Evolutionary conservation across 768 basidiomycete genomes (phyloP), one percentile per base, ranked within the genome.

Genomic region (Mycena vulgaris): DNA sequence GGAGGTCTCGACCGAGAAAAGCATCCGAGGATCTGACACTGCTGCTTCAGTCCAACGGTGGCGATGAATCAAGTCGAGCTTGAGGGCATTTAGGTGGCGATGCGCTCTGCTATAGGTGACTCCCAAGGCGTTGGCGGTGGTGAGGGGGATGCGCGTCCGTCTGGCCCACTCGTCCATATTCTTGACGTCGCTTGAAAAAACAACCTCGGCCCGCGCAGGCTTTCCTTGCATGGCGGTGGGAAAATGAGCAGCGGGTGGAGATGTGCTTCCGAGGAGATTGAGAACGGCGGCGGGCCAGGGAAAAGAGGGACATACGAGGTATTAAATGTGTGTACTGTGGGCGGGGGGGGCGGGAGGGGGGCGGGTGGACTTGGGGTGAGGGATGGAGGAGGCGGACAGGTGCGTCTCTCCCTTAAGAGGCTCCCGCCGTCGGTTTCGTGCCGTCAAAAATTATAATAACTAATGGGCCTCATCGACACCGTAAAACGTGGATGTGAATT

Each of bases 151-250:
- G 78, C 89, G 86, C 0, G 94, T 94, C 67, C 93, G 89, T 63
- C 83, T 85, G 0, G 94, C 92, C 94, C 94, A 95, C 68, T 87
- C 90, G 81, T 94, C 92, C 91, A 95, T 93, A 78, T 92, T 90
- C 66, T 85, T 85, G 78, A 95, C 92, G 76, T 93, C 90, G 79
- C 89, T 90, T 72, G 92, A 93, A 79, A 95, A 95, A 69, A 92
- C 86, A 79, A 95, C 89, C 76, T 93, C 88, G 48, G 86, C 83
- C 48, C 78, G 74, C 21, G 72, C 61, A 9, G 86, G 78, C 65
- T 81, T 82, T 56, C 78, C 68, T 67, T 80, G 77, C 81, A 83
- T 84, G 63, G 39, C 27, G 72, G 69, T 59, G 65, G 52, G 53
- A 39, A 57, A 33, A 47, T 37, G 37, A 16, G n/a, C n/a, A n/a